phyloP scores from a whole-genome alignment of 371 early-diverging fungal genomes.

The Parasitella parasitica region DNA sequence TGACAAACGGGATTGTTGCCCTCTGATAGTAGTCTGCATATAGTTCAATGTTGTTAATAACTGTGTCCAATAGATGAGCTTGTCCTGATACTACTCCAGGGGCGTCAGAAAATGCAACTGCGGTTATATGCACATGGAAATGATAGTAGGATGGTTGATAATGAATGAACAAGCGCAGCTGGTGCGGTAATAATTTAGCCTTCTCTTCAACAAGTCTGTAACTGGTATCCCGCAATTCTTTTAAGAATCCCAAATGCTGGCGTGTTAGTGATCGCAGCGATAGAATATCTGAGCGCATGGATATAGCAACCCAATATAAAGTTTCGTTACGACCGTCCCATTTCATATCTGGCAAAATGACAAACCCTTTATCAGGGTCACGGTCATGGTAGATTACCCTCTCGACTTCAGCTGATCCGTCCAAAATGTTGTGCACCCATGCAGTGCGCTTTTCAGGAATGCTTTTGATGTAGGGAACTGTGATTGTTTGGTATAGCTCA shows the following conservation, averaged over 20 bases:
- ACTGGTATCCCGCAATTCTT: slow-evolving; percentile 55
- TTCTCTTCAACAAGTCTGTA: slow-evolving; percentile 46
- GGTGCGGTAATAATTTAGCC: slow-evolving; percentile 40
- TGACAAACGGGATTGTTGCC: slow-evolving; percentile 36
- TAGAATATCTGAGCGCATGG: slow-evolving; percentile 51
- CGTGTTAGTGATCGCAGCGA: slow-evolving; percentile 67
- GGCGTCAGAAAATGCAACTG: slow-evolving; percentile 56
- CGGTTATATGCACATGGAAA: slow-evolving; percentile 81
- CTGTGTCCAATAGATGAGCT: slow-evolving; percentile 72
- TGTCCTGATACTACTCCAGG: slow-evolving; percentile 70
- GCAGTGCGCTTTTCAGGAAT: slow-evolving; percentile 63
- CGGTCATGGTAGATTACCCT: slow-evolving; percentile 58
- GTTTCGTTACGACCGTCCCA: slow-evolving; percentile 71
- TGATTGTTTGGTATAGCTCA: slow-evolving; percentile 41
- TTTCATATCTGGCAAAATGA: slow-evolving; percentile 82
- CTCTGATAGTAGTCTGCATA: slow-evolving; percentile 38
- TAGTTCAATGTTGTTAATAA: slow-evolving; percentile 60
- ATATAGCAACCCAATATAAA: slow-evolving; percentile 71
- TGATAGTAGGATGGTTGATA: slow-evolving; percentile 89
- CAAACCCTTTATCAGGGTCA: slow-evolving; percentile 64
- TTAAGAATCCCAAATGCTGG: slow-evolving; percentile 65
- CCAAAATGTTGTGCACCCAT: slow-evolving; percentile 82
- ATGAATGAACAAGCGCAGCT: slow-evolving; percentile 77
- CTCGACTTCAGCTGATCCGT: slow-evolving; percentile 67
- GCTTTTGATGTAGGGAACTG: slow-evolving; percentile 64